Percentiles rank a stretch among this genome's conserved stretches.
phyloP scores from a whole-genome alignment of 1,139 yeast genomes.

The Hyphopichia khmerensis region DNA sequence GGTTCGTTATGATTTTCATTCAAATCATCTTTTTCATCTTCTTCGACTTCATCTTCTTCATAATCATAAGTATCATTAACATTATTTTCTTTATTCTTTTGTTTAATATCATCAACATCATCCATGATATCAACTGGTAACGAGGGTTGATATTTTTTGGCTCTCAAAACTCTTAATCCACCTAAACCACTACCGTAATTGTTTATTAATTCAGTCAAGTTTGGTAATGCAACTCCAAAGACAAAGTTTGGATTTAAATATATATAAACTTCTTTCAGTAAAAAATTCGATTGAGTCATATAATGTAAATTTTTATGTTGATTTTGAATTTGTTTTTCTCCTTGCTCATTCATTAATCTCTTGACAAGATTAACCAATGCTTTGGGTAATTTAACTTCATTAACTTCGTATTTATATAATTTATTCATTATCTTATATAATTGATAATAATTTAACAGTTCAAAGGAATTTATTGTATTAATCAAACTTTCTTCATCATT shows the following conservation, averaged over 20 bases:
- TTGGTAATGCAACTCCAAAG: slow-evolving; percentile 58
- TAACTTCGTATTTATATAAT: slow-evolving; percentile 80
- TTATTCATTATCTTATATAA: slow-evolving; percentile 63
- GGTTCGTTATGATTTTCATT: slow-evolving; percentile 3
- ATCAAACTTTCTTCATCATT: slow-evolving; percentile 55
- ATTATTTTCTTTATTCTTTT: slow-evolving; percentile 28
- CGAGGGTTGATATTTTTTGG: slow-evolving; percentile 59
- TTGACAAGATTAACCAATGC: slow-evolving; percentile 36
- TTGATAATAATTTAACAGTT: slow-evolving; percentile 65
- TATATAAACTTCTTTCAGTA: slow-evolving; percentile 41
- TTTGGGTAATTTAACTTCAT: slow-evolving; percentile 65
- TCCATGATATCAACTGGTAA: slow-evolving; percentile 61
- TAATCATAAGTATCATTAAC: slow-evolving; percentile 38
- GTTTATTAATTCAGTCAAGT: slow-evolving; percentile 55
- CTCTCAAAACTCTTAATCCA: slow-evolving; percentile 44
- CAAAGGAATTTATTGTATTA: slow-evolving; percentile 57
- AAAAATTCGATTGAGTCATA: slow-evolving; percentile 43
- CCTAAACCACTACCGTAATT: slow-evolving; percentile 64
- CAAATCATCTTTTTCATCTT: slow-evolving; percentile 4
- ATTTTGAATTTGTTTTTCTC: slow-evolving; percentile 35
- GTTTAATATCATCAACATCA: slow-evolving; percentile 56
- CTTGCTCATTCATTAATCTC: slow-evolving; percentile 35
- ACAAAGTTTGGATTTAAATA: slow-evolving; percentile 50
- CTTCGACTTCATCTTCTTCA: slow-evolving; percentile 20
- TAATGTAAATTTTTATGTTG: slow-evolving; percentile 29